Base-by-base conservation (phyloP, 208 protist genomes). In the Jaenimonas drosophilae region DNA sequence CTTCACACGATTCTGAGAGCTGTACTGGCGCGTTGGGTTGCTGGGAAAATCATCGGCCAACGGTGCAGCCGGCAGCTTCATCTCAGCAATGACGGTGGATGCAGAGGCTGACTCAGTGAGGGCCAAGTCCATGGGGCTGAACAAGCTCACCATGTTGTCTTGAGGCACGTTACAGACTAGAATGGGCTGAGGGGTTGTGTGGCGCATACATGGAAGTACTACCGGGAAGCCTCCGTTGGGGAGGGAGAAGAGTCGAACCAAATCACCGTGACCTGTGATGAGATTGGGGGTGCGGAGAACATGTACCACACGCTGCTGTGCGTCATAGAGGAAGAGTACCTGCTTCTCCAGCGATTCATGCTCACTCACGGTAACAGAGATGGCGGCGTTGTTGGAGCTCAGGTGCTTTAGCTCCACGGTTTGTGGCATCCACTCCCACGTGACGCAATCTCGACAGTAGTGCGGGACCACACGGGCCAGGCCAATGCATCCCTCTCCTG, bases 371-470 rank as follows among this genome's bases (percentile, higher is more conserved):
- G 70, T 69, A 1, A 82, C 39, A 14, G 59, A 74, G 7, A 91
- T 54, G 25, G 60, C 58, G 19, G 72, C 45, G n/a, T 59, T 66
- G 45, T 60, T 74, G 12, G 55, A 50, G 38, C 23, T 43, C 5
- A 84, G 58, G 6, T 51, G 47, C 7, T 69, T 65, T 2, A 91
- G 21, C 4, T 61, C 54, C 24, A 86, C 26, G 4, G 68, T 60
- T 16, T 84, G 74, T 14, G 76, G 82, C 51, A 70, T 76, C 81
- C 81, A 86, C 14, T 65, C 29, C 76, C 76, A 90, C 36, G 67
- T 47, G 37, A 79, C 46, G 3, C 53, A 38, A 44, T 81, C 73
- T 3, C 69, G 42, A 2, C 60, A 55, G 23, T 53, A 47, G 9
- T 49, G 51, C 12, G 50, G 51, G 4, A 21, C 48, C 5, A 51